These are phyloP conservation scores for Diaporthe ilicicola DNA, from an alignment of 2,329 filamentous ascomycete genomes.

Conservation along the genomic window DNA sequence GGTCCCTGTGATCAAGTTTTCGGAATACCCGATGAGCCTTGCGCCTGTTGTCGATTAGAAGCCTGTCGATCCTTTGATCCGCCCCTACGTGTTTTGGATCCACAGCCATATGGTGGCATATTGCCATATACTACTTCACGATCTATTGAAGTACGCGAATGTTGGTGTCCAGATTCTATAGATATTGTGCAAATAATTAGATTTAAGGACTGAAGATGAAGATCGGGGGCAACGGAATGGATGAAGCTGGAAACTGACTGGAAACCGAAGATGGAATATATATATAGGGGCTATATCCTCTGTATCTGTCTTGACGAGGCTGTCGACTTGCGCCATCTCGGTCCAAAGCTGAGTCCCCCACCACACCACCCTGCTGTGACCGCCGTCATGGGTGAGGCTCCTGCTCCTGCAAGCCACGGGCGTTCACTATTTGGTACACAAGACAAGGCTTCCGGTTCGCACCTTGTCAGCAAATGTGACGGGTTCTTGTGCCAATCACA, in stretches of 20 bases:
- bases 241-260: not conserved
- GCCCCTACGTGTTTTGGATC: not conserved
- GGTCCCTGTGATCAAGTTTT: not conserved
- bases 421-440: not conserved
- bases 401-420: slow-evolving; percentile 1
- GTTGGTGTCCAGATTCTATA: no score
- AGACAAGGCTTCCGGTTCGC: not conserved
- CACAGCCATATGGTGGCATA: not conserved
- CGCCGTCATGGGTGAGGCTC: not conserved
- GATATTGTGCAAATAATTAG: not conserved
- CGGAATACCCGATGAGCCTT: slow-evolving; percentile 16
- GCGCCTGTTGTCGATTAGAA: slow-evolving; percentile 9
- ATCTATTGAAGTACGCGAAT: not conserved
- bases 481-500: not conserved
- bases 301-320: not conserved
- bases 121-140: not conserved
- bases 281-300: not conserved
- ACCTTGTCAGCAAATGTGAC: not conserved
- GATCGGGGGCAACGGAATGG: not conserved
- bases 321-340: not conserved
- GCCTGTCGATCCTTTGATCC: not conserved
- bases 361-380: not conserved
- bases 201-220: not conserved
- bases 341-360: not conserved
- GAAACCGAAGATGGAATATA: not conserved